Conservation (phyloP, 2,329 filamentous ascomycete species). For the Pestalotiopsis sp. region DNA sequence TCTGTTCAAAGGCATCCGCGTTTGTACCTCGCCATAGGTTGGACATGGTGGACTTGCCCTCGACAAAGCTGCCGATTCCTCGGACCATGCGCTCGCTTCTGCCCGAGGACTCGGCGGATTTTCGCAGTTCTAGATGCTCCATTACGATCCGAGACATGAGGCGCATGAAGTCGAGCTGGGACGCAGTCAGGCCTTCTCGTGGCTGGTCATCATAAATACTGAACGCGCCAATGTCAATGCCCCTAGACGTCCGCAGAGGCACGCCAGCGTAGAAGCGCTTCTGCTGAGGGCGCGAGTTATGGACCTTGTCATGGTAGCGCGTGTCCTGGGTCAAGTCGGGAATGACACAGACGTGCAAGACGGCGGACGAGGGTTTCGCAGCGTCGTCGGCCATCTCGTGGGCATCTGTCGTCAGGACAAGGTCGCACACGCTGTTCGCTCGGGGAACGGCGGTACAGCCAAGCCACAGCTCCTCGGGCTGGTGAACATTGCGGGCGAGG, state of each 20-base stretch:
- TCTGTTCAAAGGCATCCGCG: conserved; percentile 18
- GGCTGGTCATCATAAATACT: conserved; percentile 17
- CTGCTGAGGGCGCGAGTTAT: conserved; percentile 15
- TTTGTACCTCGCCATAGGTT: conserved; percentile 19
- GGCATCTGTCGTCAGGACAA: conserved; percentile 23
- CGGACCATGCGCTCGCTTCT: conserved; percentile 25
- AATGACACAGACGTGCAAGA: conserved; percentile 36
- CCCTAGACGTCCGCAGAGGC: conserved; percentile 17
- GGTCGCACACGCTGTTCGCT: conserved; percentile 31
- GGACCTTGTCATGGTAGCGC: conserved; percentile 24
- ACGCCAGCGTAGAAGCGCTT: conserved; percentile 24
- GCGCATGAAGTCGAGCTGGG: conserved; percentile 14
- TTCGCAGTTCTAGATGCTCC: conserved; percentile 18
- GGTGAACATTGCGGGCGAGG: conserved; percentile 23
- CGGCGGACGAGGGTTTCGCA: background rate
- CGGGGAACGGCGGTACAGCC: conserved; percentile 34
- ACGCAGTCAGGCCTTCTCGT: conserved; percentile 3
- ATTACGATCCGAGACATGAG: conserved; percentile 19
- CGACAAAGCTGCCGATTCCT: conserved; percentile 25
- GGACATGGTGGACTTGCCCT: conserved; percentile 23
- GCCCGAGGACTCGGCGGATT: conserved; percentile 10
- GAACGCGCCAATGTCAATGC: conserved; percentile 21
- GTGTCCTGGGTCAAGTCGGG: conserved; percentile 34
- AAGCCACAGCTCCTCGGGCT: conserved; percentile 23
- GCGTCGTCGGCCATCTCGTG: background rate